A percentile compares a stretch with the other conserved stretches of the same genome.
phyloP scores from a whole-genome alignment of 75 land plant species.

The Picea sitchensis region DNA sequence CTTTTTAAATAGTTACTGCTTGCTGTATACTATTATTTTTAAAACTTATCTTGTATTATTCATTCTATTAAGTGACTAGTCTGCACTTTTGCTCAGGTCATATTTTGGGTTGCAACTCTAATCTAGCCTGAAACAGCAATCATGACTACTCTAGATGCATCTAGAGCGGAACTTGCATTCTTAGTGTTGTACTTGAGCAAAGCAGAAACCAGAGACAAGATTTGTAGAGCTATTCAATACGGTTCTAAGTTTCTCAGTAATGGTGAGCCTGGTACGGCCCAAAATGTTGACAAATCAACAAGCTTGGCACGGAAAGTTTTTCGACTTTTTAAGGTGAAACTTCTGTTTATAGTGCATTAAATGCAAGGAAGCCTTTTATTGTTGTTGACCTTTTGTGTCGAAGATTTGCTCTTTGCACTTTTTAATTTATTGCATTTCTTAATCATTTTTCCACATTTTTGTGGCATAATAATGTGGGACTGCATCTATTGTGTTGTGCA shows the following conservation, averaged over 20 bases:
- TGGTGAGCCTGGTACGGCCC: conserved; percentile 94
- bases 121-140: not conserved
- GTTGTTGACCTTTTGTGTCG: not conserved
- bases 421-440: not conserved
- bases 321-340: conserved; percentile 82
- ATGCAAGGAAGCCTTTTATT: not conserved
- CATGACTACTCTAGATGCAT: conserved; percentile 74
- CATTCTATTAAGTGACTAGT: too few species aligned
- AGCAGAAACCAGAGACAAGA: conserved; percentile 96
- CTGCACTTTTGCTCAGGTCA: too few species aligned
- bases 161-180: conserved; percentile 87
- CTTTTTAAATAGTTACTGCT: too few species aligned
- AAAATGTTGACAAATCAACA: conserved; percentile 88
- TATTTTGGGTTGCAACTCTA: too few species aligned
- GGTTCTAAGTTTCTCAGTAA: conserved; percentile 93
- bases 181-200: conserved; percentile 78
- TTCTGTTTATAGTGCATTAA: not conserved
- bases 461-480: too few species aligned
- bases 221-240: conserved; percentile 96
- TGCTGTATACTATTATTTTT: too few species aligned
- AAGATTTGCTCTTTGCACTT: not conserved
- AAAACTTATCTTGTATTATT: too few species aligned
- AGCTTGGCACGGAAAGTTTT: conserved; percentile 96
- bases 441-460: not conserved
- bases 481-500: not conserved